phyloP scores from a whole-genome alignment of 169 alveolate species.

The Plasmodium coatneyi region DNA sequence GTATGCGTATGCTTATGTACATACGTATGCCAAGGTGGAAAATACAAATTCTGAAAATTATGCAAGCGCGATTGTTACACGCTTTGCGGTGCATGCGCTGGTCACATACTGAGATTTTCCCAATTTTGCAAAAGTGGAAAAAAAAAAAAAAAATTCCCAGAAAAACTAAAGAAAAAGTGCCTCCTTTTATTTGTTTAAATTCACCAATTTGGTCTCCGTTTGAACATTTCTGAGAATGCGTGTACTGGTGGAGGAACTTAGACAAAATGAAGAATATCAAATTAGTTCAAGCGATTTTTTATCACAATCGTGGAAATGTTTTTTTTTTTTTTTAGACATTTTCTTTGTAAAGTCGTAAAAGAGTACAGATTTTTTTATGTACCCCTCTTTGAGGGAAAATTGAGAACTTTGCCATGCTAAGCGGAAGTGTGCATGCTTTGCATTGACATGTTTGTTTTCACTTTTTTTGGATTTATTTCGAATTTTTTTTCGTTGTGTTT shows the following conservation, averaged over 20 bases:
- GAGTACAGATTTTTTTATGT: not conserved
- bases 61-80: not conserved
- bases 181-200: not conserved
- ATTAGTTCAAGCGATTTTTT: not conserved
- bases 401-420: not conserved
- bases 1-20: constrained; percentile 2
- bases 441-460: not conserved
- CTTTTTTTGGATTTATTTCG: not conserved
- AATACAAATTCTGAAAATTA: not conserved
- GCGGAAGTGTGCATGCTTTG: constrained; percentile 1
- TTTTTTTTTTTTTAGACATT: constrained; percentile 4
- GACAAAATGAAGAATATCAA: not conserved
- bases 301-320: not conserved
- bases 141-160: not conserved
- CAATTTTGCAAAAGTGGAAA: not conserved
- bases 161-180: not conserved
- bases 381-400: not conserved
- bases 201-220: not conserved
- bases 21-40: not conserved
- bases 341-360: not conserved
- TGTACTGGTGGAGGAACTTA: not conserved
- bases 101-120: not conserved
- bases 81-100: not conserved
- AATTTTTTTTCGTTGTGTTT: not conserved
- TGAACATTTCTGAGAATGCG: not conserved